Percentiles rank a stretch among this genome's conserved stretches.
Evolutionary conservation across 805 yeast species (phyloP).

Genomic region (Naumovozyma baii): DNA sequence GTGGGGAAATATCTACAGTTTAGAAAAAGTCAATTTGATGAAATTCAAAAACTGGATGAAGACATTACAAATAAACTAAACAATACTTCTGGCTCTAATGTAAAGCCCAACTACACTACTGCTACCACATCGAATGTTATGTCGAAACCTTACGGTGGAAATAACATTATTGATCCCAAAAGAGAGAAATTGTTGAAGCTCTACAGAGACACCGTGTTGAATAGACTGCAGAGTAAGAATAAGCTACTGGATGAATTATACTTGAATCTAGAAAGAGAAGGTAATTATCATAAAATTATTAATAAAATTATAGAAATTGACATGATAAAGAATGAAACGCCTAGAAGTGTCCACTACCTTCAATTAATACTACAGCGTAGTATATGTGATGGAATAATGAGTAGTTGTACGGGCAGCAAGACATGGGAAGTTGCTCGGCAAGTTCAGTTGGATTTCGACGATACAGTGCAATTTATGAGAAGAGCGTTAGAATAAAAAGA

Average conservation of each 20-base stretch:
- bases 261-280: slow-evolving; percentile 5
- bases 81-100: not conserved
- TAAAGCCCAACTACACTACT: not conserved
- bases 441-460: slow-evolving; percentile 26
- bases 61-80: slow-evolving; percentile 7
- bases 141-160: not conserved
- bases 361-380: slow-evolving; percentile 26
- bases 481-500: slow-evolving; percentile 22
- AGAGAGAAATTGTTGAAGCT: slow-evolving; percentile 24
- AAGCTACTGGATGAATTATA: slow-evolving; percentile 17
- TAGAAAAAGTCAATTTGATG: slow-evolving; percentile 9
- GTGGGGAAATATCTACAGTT: slow-evolving; percentile 12
- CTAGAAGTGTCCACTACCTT: slow-evolving; percentile 25
- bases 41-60: slow-evolving; percentile 15
- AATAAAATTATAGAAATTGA: slow-evolving; percentile 13
- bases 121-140: slow-evolving; percentile 2
- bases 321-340: slow-evolving; percentile 19
- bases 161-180: slow-evolving; percentile 17
- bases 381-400: slow-evolving; percentile 25
- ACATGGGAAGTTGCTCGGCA: slow-evolving; percentile 23
- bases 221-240: slow-evolving; percentile 24
- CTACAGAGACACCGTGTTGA: slow-evolving; percentile 27
- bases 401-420: slow-evolving; percentile 13
- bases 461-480: slow-evolving; percentile 29
- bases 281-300: slow-evolving; percentile 4